Evolutionary conservation across 805 yeast species (phyloP).

Genomic region (Lachancea mirantina): DNA sequence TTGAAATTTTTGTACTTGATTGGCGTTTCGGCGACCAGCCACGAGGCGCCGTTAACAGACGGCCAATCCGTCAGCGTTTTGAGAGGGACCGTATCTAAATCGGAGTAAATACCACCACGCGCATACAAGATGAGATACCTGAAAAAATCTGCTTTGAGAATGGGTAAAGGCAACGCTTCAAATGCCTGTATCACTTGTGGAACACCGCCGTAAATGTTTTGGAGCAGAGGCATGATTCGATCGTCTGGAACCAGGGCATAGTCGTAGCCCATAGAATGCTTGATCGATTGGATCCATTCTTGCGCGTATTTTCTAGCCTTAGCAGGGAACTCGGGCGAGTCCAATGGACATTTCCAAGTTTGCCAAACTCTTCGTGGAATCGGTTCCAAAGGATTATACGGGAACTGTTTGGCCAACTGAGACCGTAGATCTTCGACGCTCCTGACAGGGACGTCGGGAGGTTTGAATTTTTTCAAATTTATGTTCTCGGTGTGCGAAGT

Average conservation of each 20-base stretch:
- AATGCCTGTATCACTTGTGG: constrained; percentile 78
- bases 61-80: constrained; percentile 73
- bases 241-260: constrained; percentile 72
- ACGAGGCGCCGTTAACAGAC: constrained; percentile 35
- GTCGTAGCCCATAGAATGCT: constrained; percentile 34
- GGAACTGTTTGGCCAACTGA: constrained; percentile 63
- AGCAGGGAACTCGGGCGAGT: constrained; percentile 50
- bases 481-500: constrained; percentile 18
- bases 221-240: constrained; percentile 48
- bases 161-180: constrained; percentile 65
- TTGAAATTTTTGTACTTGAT: constrained; percentile 14
- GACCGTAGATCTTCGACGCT: constrained; percentile 18
- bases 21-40: constrained; percentile 13
- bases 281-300: constrained; percentile 44
- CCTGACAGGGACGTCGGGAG: constrained; percentile 1
- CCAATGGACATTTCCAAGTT: constrained; percentile 73
- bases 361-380: constrained; percentile 88
- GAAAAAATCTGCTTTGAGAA: constrained; percentile 89
- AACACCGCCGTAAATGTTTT: constrained; percentile 53
- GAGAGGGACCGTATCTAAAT: constrained; percentile 75
- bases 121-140: constrained; percentile 81
- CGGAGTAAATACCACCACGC: constrained; percentile 89
- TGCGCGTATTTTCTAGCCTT: constrained; percentile 43
- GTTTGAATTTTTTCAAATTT: constrained; percentile 15
- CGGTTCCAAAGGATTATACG: constrained; percentile 57